These are phyloP conservation scores for Cetraspora pellucida DNA, from an alignment of 192 early-diverging fungal species.

Conservation along the genomic window DNA sequence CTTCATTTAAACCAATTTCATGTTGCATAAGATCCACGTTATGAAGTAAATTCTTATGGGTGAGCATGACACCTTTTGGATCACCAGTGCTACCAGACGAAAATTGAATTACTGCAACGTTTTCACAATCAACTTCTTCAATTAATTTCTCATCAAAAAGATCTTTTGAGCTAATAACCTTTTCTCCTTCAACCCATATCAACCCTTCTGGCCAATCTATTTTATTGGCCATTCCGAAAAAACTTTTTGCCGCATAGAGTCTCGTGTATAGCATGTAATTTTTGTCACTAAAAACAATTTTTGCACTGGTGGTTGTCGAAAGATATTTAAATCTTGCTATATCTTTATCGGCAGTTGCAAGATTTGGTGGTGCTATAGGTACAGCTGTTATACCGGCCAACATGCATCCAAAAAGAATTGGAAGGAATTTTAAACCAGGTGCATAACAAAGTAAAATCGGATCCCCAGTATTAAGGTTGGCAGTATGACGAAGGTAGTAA, in stretches of 20 bases:
- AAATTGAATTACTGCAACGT: constrained; percentile 29
- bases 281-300: constrained; percentile 7
- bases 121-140: constrained; percentile 11
- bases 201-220: constrained; percentile 29
- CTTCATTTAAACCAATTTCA: background rate
- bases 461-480: constrained; percentile 9
- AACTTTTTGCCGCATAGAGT: constrained; percentile 12
- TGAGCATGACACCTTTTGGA: constrained; percentile 28
- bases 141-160: constrained; percentile 26
- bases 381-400: constrained; percentile 20
- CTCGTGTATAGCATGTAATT: constrained; percentile 16
- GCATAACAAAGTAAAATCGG: constrained; percentile 28
- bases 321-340: constrained; percentile 26
- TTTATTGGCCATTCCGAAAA: constrained; percentile 6
- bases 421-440: constrained; percentile 25
- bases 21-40: constrained; percentile 27
- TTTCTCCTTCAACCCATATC: constrained; percentile 27
- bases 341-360: constrained; percentile 26
- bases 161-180: background rate
- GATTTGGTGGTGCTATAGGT: constrained; percentile 25
- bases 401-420: constrained; percentile 26
- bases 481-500: background rate
- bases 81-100: constrained; percentile 29
- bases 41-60: constrained; percentile 12
- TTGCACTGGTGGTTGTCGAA: background rate